Evolutionary conservation across 768 basidiomycete species (phyloP), one percentile per base, ranked within the genome.

Genomic region (Lyophyllum semitale): DNA sequence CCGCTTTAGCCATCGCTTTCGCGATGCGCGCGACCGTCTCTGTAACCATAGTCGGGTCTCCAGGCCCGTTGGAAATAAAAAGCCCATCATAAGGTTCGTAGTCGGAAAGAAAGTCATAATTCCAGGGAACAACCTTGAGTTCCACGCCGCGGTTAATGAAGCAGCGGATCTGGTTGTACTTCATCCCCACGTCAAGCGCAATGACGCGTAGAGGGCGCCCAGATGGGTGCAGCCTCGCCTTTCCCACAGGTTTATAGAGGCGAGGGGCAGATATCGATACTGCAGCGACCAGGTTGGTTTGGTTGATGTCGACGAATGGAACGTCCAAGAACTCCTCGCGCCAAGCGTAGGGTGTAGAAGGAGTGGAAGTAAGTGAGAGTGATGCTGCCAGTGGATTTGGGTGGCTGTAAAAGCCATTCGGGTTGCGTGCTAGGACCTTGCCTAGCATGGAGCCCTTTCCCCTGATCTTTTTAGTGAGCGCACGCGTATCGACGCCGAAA

Each of bases 121-220:
- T 81, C 96, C 96, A 99, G 25, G 97, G 95, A 8, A 98, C 91
- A 49, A 98, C 93, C 74, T 98, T 98, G 68, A 98, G 79, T 71
- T 98, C 93, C 32, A 98, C 84, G 46, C 97, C 97, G 30, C 97
- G 89, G 33, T 84, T 79, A 40, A 84, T 85, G 75, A 99, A 98
- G 77, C 97, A 99, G 30, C 97, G 84, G 63, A 98, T 95, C 73
- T 99, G 97, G 73, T 98, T 98, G 78, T 91, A 97, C 74, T 99
- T 99, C 93, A 98, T 98, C n/a, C 97, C 97, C 48, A 98, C 96
- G 69, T 99, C 97, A 55, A 98, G 75, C 5, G 93, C 94, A 15
- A 99, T 66, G 26, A 99, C 83, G 57, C 97, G 89, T 27, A 98
- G 68, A 0, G 84, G 74, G 47, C 95, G 84, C 27, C 91, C 92